These are phyloP conservation scores for Davidsoniella australis DNA, from an alignment of 2,329 filamentous ascomycete species.

Conservation along the genomic window DNA sequence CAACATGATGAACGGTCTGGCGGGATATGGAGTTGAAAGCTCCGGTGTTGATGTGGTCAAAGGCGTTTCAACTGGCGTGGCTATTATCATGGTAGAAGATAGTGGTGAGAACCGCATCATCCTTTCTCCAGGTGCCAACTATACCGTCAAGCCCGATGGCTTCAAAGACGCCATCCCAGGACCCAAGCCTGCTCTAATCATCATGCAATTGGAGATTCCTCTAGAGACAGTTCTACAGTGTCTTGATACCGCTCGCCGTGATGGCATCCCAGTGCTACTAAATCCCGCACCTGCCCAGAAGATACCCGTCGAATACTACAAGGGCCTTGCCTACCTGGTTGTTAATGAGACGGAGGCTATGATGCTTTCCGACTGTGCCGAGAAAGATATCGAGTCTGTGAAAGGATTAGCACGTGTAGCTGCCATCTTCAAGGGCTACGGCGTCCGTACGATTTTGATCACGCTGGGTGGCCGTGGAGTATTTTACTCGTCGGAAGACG, in stretches of 20 bases:
- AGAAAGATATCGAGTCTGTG: constrained; percentile 1
- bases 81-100: constrained; percentile 40
- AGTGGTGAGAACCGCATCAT: constrained; percentile 41
- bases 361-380: constrained; percentile 25
- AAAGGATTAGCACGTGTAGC: constrained; percentile 4
- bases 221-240: constrained; percentile 33
- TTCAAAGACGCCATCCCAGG: constrained; percentile 15
- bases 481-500: constrained; percentile 29
- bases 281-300: constrained; percentile 52
- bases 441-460: constrained; percentile 47
- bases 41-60: constrained; percentile 23
- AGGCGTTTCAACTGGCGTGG: constrained; percentile 33
- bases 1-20: constrained; percentile 28
- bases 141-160: constrained; percentile 12
- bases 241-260: constrained; percentile 24
- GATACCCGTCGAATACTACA: constrained; percentile 40
- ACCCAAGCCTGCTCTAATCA: constrained; percentile 34
- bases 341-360: constrained; percentile 61
- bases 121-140: constrained; percentile 38
- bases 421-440: constrained; percentile 36
- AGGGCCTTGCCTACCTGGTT: constrained; percentile 46
- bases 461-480: constrained; percentile 49
- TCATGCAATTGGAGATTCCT: constrained; percentile 45
- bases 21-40: constrained; percentile 30
- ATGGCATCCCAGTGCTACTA: constrained; percentile 38